These are phyloP conservation scores for Immersiella caudata DNA, from an alignment of 495 filamentous ascomycete genomes.

Conservation along the genomic window DNA sequence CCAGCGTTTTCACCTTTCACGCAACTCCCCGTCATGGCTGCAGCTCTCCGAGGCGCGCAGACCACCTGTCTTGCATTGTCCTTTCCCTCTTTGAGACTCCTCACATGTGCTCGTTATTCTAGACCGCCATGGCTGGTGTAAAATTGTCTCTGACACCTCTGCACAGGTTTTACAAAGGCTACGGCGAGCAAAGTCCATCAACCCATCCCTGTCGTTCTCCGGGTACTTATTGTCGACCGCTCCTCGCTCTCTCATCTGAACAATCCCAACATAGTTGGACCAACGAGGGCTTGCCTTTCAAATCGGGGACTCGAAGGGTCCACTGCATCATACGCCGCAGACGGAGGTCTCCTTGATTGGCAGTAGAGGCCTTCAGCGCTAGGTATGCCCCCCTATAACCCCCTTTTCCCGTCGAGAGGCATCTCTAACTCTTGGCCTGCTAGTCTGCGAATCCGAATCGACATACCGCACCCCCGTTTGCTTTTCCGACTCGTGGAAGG, in stretches of 20 bases:
- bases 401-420: background rate
- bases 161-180: constrained; percentile 16
- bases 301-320: background rate
- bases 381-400: background rate
- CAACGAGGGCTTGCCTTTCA: background rate
- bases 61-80: constrained; percentile 19
- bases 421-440: background rate
- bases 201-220: background rate
- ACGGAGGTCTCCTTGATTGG: background rate
- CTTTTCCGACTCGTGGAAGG: background rate
- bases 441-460: background rate
- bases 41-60: constrained; percentile 25
- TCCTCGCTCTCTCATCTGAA: background rate
- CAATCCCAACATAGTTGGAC: background rate
- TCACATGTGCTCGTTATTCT: background rate
- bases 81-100: constrained; percentile 15
- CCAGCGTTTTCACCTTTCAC: constrained; percentile 3
- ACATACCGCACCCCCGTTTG: background rate
- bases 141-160: constrained; percentile 22
- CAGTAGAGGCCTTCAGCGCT: background rate
- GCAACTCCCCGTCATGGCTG: constrained; percentile 23
- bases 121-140: constrained; percentile 6
- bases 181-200: background rate
- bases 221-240: constrained; percentile 11
- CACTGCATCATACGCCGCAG: background rate